A percentile compares a stretch with the other conserved stretches of the same genome.
Conservation (phyloP, 169 alveolate genomes). For the Cryptosporidium parvum region DNA sequence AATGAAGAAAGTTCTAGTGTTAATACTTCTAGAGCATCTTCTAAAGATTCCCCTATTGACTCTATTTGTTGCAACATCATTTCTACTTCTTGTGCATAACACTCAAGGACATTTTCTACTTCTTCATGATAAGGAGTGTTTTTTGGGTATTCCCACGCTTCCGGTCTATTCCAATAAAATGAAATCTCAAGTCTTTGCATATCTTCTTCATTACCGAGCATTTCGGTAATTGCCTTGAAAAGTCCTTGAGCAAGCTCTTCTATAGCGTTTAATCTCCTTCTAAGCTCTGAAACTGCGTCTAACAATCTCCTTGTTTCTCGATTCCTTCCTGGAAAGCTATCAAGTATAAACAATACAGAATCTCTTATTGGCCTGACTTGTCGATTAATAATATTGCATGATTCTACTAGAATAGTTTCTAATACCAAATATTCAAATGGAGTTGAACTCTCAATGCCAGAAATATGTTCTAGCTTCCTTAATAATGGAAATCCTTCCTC, state of each 20-base stretch:
- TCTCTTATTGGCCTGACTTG: conserved; percentile 74
- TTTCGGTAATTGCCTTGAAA: conserved; percentile 73
- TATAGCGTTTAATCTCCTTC: conserved; percentile 71
- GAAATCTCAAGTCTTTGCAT: conserved; percentile 66
- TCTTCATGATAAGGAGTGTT: conserved; percentile 74
- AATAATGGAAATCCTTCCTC: conserved; percentile 69
- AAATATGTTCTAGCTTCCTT: conserved; percentile 64
- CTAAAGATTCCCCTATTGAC: conserved; percentile 78
- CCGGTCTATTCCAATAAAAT: conserved; percentile 73
- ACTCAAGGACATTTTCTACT: conserved; percentile 76
- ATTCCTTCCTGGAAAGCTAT: conserved; percentile 70
- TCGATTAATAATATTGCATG: conserved; percentile 65
- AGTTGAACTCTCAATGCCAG: conserved; percentile 53
- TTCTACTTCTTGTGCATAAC: conserved; percentile 78
- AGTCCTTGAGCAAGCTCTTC: conserved; percentile 75
- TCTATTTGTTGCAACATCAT: conserved; percentile 76
- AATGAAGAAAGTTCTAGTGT: conserved; percentile 76
- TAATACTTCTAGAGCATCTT: conserved; percentile 76
- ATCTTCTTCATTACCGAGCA: conserved; percentile 74
- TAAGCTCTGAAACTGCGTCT: conserved; percentile 71
- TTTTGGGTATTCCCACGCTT: conserved; percentile 74
- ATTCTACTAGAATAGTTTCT: conserved; percentile 69
- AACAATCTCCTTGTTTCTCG: conserved; percentile 67
- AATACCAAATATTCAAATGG: conserved; percentile 70
- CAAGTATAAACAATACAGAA: conserved; percentile 59